These are phyloP conservation scores for Penicillium ochrochloron DNA, from an alignment of 495 filamentous ascomycete species.

Conservation along the genomic window DNA sequence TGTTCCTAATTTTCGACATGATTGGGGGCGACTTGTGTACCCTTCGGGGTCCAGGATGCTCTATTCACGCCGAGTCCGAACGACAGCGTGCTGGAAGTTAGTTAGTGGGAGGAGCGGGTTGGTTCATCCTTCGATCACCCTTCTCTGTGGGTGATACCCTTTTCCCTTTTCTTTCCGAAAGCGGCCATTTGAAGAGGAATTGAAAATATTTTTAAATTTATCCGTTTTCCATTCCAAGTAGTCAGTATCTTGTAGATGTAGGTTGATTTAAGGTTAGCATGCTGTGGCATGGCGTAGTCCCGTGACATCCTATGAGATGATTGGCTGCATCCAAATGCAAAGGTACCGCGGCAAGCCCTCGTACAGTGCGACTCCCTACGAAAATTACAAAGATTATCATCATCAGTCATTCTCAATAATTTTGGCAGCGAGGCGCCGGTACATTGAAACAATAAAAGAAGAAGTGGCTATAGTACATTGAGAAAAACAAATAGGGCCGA, in stretches of 20 bases:
- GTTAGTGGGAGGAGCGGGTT: background rate
- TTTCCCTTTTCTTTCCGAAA: background rate
- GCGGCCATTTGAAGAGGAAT: background rate
- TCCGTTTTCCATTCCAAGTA: background rate
- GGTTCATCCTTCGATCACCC: no score
- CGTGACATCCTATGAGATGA: background rate
- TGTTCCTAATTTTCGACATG: constrained; percentile 5
- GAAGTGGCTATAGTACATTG: constrained; percentile 48
- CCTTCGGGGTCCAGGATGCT: background rate
- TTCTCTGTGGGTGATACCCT: no score
- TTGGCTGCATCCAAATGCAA: background rate
- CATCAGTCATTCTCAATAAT: background rate
- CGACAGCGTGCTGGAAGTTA: background rate
- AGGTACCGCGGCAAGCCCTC: background rate
- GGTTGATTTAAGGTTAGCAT: constrained; percentile 1
- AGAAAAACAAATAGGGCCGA: constrained; percentile 39
- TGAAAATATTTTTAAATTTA: constrained; percentile 8
- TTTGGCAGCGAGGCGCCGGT: constrained; percentile 34
- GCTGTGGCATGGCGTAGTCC: background rate
- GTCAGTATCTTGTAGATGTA: background rate
- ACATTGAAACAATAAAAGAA: constrained; percentile 25
- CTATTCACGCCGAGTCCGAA: background rate
- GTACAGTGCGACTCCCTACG: background rate
- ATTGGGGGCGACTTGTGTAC: background rate
- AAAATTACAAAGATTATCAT: background rate